Conservation (phyloP, 768 basidiomycete species). For the Suillus decipiens region DNA sequence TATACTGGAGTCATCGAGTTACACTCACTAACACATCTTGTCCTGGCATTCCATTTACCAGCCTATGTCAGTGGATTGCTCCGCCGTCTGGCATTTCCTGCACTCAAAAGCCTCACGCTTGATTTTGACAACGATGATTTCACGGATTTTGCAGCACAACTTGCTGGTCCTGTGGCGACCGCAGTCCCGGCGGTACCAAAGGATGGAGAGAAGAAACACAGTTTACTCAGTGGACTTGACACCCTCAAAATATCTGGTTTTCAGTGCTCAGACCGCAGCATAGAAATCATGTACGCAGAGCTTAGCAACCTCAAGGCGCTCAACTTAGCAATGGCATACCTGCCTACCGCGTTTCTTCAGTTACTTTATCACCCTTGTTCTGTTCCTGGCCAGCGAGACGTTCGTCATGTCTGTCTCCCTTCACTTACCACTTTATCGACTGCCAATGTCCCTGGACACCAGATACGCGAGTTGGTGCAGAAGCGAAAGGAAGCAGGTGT, state of each 20-base stretch:
- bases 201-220: slow-evolving; percentile 37
- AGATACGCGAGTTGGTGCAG: slow-evolving; percentile 48
- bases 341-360: slow-evolving; percentile 31
- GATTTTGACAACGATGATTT: slow-evolving; percentile 60
- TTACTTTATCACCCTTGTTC: slow-evolving; percentile 14
- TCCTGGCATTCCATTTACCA: slow-evolving; percentile 53
- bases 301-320: slow-evolving; percentile 49
- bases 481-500: slow-evolving; percentile 41
- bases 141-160: slow-evolving; percentile 45
- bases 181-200: slow-evolving; percentile 30
- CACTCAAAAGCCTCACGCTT: slow-evolving; percentile 42
- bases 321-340: slow-evolving; percentile 38
- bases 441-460: slow-evolving; percentile 41
- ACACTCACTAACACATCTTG: slow-evolving; percentile 32
- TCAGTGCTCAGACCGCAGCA: slow-evolving; percentile 38
- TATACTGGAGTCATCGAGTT: slow-evolving; percentile 34
- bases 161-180: slow-evolving; percentile 30
- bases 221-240: slow-evolving; percentile 46
- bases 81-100: slow-evolving; percentile 35
- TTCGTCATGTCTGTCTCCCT: slow-evolving; percentile 42
- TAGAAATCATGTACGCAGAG: slow-evolving; percentile 45
- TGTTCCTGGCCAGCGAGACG: slow-evolving; percentile 4
- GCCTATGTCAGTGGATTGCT: slow-evolving; percentile 38
- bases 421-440: slow-evolving; percentile 50
- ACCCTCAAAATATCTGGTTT: slow-evolving; percentile 55